Evolutionary conservation across 345 rosid species (phyloP), one percentile per base, ranked within the genome.

Genomic region (Brassica cretica): DNA sequence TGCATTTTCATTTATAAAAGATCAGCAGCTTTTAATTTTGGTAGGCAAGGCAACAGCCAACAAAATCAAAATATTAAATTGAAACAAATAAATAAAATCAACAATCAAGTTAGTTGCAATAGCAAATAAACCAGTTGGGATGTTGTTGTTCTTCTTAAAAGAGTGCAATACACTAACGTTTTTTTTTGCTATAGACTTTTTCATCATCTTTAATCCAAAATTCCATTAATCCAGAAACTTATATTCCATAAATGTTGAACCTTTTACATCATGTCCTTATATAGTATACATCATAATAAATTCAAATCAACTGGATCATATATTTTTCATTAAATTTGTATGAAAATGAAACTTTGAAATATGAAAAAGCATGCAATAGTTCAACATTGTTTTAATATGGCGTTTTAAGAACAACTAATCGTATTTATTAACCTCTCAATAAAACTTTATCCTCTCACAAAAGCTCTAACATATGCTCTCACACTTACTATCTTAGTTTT

Each of bases 71-170:
- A 53, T 37, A 62, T 58, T 9, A 46, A 56, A 66, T 25, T 21
- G 15, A 46, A 46, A 46, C 15, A 46, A 46, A 46, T 14, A 25
- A 44, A 46, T 46, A 49, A 14, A 65, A 65, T 10, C 4, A 10
- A 59, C 73, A 72, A 72, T 44, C 39, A 66, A 72, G 77, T 78
- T 78, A 66, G 77, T 65, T 78, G 81, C 68, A 66, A 71, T 68
- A 71, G 49, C 53, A 56, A 56, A 65, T 19, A 19, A 72, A 68
- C 68, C 72, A 72, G 72, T 72, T 72, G 81, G 27, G 68, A 35
- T 21, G n/a, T 8, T 77, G n/a, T 51, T 69, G 30, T 18, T 70
- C 11, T 11, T 11, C n/a, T 6, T 46, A n/a, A 11, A 24, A 24
- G 39, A 63, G 15, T 51, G 64, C 61, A 18, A 30, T 29, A 61